These are phyloP conservation scores for Fusarium nanum DNA, from an alignment of 2,329 filamentous ascomycete genomes.

Conservation along the genomic window DNA sequence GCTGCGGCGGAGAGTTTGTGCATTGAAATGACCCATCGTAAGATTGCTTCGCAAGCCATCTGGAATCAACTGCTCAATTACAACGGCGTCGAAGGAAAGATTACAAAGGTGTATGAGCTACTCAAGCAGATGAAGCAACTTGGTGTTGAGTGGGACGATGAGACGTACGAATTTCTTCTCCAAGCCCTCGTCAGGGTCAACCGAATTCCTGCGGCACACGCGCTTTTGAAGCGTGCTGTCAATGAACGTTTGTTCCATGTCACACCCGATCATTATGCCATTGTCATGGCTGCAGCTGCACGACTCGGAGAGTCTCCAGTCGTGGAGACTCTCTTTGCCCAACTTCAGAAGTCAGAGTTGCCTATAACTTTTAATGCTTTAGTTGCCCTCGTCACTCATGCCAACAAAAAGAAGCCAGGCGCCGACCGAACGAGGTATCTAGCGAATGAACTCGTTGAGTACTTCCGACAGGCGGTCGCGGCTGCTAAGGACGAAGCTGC, in stretches of 20 bases:
- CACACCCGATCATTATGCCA: conserved; percentile 61
- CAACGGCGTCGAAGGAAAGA: conserved; percentile 71
- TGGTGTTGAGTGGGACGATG: conserved; percentile 60
- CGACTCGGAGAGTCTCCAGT: conserved; percentile 57
- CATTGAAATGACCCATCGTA: conserved; percentile 63
- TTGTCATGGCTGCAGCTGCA: conserved; percentile 65
- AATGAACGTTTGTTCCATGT: conserved; percentile 60
- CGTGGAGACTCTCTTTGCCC: conserved; percentile 55
- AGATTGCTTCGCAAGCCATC: conserved; percentile 67
- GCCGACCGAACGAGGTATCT: conserved; percentile 42
- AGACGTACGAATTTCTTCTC: conserved; percentile 64
- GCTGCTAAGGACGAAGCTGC: conserved; percentile 10
- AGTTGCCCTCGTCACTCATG: conserved; percentile 56
- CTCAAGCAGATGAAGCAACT: conserved; percentile 62
- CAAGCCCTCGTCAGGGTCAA: conserved; percentile 61
- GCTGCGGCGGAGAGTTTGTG: conserved; percentile 54
- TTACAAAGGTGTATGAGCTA: conserved; percentile 61
- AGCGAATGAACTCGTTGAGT: conserved; percentile 47
- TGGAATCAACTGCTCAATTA: conserved; percentile 84
- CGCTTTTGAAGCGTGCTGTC: conserved; percentile 59
- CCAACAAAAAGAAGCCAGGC: conserved; percentile 41
- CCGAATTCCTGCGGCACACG: conserved; percentile 62
- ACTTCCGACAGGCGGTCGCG: conserved; percentile 43
- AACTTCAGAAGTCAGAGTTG: conserved; percentile 58
- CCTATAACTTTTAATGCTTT: conserved; percentile 57